These are phyloP conservation scores for Malus hybrid DNA, from an alignment of 331 rosid species.

Conservation along the genomic window DNA sequence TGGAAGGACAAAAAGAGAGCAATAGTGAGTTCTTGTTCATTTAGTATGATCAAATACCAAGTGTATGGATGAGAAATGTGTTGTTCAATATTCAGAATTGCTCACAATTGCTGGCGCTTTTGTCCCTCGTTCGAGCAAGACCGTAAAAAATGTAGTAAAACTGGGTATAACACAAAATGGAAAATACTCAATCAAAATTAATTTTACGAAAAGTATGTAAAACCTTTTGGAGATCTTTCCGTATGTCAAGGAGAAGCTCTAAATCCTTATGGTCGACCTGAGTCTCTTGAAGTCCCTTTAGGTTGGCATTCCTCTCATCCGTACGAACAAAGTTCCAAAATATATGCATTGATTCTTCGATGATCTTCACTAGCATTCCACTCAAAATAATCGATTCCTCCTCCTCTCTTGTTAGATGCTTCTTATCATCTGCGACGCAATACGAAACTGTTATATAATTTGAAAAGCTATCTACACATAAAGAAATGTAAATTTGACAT, in stretches of 20 bases:
- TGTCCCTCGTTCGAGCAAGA: too few relatives aligned
- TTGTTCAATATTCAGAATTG: too few relatives aligned
- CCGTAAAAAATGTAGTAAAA: too few relatives aligned
- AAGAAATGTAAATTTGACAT: not conserved
- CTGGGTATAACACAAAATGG: not conserved
- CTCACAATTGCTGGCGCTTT: too few relatives aligned
- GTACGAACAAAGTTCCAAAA: slow-evolving; percentile 63
- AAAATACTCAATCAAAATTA: not conserved
- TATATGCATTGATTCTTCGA: slow-evolving; percentile 61
- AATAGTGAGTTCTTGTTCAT: too few relatives aligned
- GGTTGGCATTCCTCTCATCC: slow-evolving; percentile 31
- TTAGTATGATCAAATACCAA: too few relatives aligned
- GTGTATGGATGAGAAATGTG: too few relatives aligned
- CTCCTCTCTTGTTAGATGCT: slow-evolving; percentile 12
- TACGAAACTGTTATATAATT: not conserved
- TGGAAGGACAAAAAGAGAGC: too few relatives aligned
- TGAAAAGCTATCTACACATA: not conserved
- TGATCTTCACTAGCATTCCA: slow-evolving; percentile 34
- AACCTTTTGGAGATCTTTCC: slow-evolving; percentile 60
- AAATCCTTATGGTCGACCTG: slow-evolving; percentile 33
- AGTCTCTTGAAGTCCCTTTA: slow-evolving; percentile 29
- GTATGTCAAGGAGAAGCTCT: slow-evolving; percentile 31
- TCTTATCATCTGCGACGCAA: slow-evolving; percentile 48
- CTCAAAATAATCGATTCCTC: slow-evolving; percentile 28
- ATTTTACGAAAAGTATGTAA: not conserved